A percentile compares a stretch with the other conserved stretches of the same genome.
phyloP scores from a whole-genome alignment of 805 yeast genomes.

The Spathaspora girioi region DNA sequence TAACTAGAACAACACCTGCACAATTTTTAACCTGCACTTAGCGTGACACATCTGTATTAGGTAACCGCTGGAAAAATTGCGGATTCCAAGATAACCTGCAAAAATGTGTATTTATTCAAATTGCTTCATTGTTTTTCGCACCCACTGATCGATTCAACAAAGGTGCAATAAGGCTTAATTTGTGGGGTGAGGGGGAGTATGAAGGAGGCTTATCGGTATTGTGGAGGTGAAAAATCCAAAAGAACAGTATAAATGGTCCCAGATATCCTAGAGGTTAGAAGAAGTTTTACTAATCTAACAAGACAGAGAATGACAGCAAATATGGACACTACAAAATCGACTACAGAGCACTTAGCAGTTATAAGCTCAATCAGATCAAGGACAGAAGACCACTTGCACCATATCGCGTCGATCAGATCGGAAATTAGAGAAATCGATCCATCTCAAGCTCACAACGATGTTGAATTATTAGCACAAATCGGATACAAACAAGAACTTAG shows the following conservation, averaged over 20 bases:
- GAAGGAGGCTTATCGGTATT: not conserved
- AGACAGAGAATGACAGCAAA: not conserved
- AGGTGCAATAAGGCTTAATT: not conserved
- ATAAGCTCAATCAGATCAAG: slow-evolving; percentile 3
- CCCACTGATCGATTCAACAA: not conserved
- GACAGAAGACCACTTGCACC: slow-evolving; percentile 5
- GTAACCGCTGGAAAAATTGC: not conserved
- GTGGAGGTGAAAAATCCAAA: not conserved
- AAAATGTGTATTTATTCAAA: not conserved
- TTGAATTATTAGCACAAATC: slow-evolving; percentile 36
- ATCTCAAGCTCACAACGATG: slow-evolving; percentile 9
- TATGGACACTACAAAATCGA: slow-evolving; percentile 6
- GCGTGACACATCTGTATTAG: not conserved
- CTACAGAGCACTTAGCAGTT: slow-evolving; percentile 4
- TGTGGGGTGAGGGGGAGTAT: not conserved
- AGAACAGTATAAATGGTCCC: not conserved
- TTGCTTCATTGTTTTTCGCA: not conserved
- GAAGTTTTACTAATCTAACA: not conserved
- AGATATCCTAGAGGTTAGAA: not conserved
- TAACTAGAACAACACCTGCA: too few relatives aligned
- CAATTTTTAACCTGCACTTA: too few relatives aligned
- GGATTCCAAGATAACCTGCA: not conserved
- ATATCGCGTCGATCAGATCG: slow-evolving; percentile 10
- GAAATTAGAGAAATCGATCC: slow-evolving; percentile 14
- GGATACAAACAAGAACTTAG: slow-evolving; percentile 67